phyloP scores from a whole-genome alignment of 2,329 filamentous ascomycete genomes.

The Scopulariopsis brevicaulis region DNA sequence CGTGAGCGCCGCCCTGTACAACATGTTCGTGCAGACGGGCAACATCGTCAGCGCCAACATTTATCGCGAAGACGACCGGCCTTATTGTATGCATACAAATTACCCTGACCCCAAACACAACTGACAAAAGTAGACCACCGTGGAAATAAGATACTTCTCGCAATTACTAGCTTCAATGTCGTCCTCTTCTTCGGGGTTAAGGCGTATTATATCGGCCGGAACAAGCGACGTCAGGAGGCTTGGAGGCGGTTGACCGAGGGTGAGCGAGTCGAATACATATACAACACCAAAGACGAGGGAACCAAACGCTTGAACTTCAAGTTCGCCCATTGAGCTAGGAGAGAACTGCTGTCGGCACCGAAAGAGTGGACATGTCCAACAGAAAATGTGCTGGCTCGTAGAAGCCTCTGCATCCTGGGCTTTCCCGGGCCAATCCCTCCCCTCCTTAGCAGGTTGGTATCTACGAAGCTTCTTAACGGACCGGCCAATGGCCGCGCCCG shows the following conservation, averaged over 20 bases:
- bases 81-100: background rate
- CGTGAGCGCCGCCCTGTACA: slow-evolving; percentile 35
- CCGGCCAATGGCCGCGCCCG: no score
- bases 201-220: slow-evolving; percentile 33
- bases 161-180: slow-evolving; percentile 33
- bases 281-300: slow-evolving; percentile 38
- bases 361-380: background rate
- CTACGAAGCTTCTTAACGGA: no score
- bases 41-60: slow-evolving; percentile 35
- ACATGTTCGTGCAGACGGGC: slow-evolving; percentile 32
- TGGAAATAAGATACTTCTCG: slow-evolving; percentile 10
- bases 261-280: slow-evolving; percentile 34
- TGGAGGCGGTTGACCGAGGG: slow-evolving; percentile 31
- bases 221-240: slow-evolving; percentile 26
- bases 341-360: background rate
- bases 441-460: no score
- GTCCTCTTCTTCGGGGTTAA: slow-evolving; percentile 30
- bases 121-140: no score
- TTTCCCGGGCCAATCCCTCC: no score
- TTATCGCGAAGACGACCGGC: slow-evolving; percentile 38
- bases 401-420: no score
- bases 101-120: no score
- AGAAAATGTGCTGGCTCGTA: background rate
- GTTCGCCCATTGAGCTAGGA: slow-evolving; percentile 28
- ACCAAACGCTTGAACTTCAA: slow-evolving; percentile 43